Percentiles rank a stretch among this genome's conserved stretches.
Conservation (phyloP, 306 rosid genomes). For the Castanea mollissima region DNA sequence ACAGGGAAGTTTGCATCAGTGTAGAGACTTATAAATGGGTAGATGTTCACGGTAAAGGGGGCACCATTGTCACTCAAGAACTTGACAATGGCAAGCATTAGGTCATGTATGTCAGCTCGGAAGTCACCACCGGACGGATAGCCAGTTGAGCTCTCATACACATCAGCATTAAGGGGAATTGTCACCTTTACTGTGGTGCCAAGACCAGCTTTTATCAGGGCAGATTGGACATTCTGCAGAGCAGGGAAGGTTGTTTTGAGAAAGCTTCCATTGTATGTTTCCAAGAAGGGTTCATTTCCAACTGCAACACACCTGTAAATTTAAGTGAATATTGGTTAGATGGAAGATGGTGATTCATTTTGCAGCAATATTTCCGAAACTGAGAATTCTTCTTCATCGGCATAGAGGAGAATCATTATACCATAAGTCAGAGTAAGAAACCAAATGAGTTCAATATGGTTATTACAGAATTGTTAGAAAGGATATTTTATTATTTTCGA, state of each 20-base stretch:
- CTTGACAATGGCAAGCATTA: constrained; percentile 48
- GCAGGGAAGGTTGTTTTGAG: constrained; percentile 48
- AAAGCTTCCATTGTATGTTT: constrained; percentile 53
- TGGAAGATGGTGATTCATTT: neutral
- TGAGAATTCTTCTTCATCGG: neutral
- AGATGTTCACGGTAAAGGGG: constrained; percentile 70
- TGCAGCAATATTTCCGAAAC: neutral
- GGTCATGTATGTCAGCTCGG: constrained; percentile 48
- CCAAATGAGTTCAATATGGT: neutral
- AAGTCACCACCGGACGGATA: constrained; percentile 53
- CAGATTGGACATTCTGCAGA: constrained; percentile 43
- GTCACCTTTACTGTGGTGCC: constrained; percentile 44
- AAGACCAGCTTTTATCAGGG: constrained; percentile 47
- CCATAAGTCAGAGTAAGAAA: neutral
- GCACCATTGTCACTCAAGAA: constrained; percentile 49
- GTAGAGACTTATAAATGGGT: constrained; percentile 71
- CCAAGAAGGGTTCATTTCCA: constrained; percentile 56
- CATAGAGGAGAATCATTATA: neutral
- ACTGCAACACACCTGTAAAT: constrained; percentile 52
- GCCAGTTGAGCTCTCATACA: constrained; percentile 24
- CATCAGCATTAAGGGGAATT: constrained; percentile 44
- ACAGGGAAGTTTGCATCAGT: constrained; percentile 55
- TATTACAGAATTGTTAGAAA: neutral
- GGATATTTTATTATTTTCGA: neutral
- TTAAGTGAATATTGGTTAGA: constrained; percentile 6